A percentile compares a stretch with the other conserved stretches of the same genome.
Conservation (phyloP, 2,329 filamentous ascomycete species). For the Nigrospora osmanthi region DNA sequence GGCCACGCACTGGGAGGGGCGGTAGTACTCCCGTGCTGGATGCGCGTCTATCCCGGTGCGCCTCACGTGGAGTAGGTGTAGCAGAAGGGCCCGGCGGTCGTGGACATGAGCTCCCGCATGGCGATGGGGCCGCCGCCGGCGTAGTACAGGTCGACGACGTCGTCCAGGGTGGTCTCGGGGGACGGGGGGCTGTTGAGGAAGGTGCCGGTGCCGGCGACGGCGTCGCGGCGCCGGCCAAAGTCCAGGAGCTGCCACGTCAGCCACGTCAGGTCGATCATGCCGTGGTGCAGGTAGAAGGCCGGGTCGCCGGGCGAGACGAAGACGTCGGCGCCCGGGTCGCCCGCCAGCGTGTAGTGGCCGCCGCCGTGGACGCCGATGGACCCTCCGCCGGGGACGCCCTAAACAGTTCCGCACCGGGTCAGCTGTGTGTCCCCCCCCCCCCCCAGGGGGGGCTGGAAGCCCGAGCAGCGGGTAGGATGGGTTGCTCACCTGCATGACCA, state of each 20-base stretch:
- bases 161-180: slow-evolving; percentile 13
- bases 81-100: slow-evolving; percentile 17
- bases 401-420: no score
- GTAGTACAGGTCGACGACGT: slow-evolving; percentile 12
- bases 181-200: slow-evolving; percentile 15
- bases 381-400: slow-evolving; percentile 16
- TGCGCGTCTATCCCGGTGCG: no score
- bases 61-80: slow-evolving; percentile 10
- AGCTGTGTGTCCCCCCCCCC: no score
- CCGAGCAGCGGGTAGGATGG: no score
- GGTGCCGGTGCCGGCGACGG: slow-evolving; percentile 13
- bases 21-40: no score
- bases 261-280: slow-evolving; percentile 9
- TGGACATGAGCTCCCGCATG: slow-evolving; percentile 18
- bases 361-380: slow-evolving; percentile 18
- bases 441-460: no score
- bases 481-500: slow-evolving; percentile 17
- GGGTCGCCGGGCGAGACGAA: slow-evolving; percentile 11
- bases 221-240: slow-evolving; percentile 2
- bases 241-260: slow-evolving; percentile 13
- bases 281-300: slow-evolving; percentile 13
- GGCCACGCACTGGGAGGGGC: no score
- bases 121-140: slow-evolving; percentile 12
- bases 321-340: slow-evolving; percentile 13
- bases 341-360: slow-evolving; percentile 19